These are phyloP conservation scores for Chamaenerion angustifolium DNA, from an alignment of 345 rosid species.

Conservation along the genomic window DNA sequence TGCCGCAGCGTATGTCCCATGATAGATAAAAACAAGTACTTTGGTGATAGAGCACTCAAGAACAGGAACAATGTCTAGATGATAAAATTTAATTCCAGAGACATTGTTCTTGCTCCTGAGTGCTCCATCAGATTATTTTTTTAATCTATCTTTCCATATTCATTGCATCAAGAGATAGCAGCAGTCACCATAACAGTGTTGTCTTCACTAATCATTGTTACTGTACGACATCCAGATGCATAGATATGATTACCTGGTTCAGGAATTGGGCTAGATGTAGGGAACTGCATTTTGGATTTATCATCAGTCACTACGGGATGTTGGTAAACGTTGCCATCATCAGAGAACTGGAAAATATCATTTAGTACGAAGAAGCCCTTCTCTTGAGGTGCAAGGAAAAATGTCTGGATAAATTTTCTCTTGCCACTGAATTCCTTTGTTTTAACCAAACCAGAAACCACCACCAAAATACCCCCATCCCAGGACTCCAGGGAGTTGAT, in stretches of 20 bases:
- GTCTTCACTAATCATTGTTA: background rate
- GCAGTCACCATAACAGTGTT: too few relatives aligned
- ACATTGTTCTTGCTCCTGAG: too few relatives aligned
- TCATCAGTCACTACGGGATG: slow-evolving; percentile 37
- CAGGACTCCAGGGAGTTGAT: slow-evolving; percentile 75
- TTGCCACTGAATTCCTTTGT: slow-evolving; percentile 43
- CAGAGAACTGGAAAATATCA: slow-evolving; percentile 73
- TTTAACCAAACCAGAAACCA: slow-evolving; percentile 76
- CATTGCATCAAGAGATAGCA: too few relatives aligned
- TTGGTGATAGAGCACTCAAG: too few relatives aligned
- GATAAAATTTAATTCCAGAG: too few relatives aligned
- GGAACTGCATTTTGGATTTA: slow-evolving; percentile 29
- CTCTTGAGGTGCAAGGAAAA: slow-evolving; percentile 94
- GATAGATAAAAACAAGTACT: too few relatives aligned
- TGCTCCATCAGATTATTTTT: too few relatives aligned
- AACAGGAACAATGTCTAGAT: too few relatives aligned
- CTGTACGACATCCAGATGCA: background rate
- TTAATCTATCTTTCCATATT: too few relatives aligned
- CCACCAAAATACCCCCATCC: slow-evolving; percentile 75
- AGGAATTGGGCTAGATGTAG: slow-evolving; percentile 32
- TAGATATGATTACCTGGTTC: slow-evolving; percentile 41
- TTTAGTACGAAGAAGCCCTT: slow-evolving; percentile 83
- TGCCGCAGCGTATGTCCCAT: too few relatives aligned
- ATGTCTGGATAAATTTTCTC: slow-evolving; percentile 72
- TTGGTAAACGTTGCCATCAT: slow-evolving; percentile 34